Conservation (phyloP, 805 yeast species). For the Teunomyces stri region DNA sequence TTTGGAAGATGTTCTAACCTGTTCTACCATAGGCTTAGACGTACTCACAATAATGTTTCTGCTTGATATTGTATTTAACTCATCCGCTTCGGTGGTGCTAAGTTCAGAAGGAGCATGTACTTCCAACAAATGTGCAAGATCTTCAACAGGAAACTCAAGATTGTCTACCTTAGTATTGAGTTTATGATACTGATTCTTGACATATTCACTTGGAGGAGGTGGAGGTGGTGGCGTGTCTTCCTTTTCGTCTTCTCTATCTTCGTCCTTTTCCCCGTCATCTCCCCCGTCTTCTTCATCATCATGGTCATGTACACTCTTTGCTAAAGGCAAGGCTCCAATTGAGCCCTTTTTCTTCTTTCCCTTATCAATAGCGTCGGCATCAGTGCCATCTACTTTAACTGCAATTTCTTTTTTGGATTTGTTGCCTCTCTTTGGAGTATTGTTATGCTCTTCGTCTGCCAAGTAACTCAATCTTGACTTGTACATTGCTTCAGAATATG, state of each 20-base stretch:
- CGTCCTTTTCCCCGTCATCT: slow-evolving; percentile 8
- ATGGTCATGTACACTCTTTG: background rate
- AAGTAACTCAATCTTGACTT: slow-evolving; percentile 38
- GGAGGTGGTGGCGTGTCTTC: slow-evolving; percentile 4
- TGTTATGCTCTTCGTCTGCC: slow-evolving; percentile 37
- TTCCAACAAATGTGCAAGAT: slow-evolving; percentile 14
- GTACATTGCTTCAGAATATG: slow-evolving; percentile 49
- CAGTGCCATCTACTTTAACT: slow-evolving; percentile 4
- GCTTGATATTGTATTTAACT: slow-evolving; percentile 17
- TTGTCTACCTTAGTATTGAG: slow-evolving; percentile 2
- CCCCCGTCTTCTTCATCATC: slow-evolving; percentile 2
- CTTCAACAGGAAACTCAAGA: slow-evolving; percentile 22
- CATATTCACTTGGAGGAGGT: slow-evolving; percentile 3
- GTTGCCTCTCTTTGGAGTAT: slow-evolving; percentile 31
- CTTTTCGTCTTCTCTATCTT: slow-evolving; percentile 8
- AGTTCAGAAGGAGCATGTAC: slow-evolving; percentile 8
- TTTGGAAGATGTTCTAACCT: slow-evolving; percentile 23
- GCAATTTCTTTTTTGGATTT: slow-evolving; percentile 23
- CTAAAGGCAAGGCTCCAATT: background rate
- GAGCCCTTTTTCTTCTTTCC: background rate
- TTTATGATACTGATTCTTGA: background rate
- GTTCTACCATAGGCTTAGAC: slow-evolving; percentile 27
- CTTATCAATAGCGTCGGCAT: background rate
- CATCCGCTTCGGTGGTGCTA: slow-evolving; percentile 13
- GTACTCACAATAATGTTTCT: slow-evolving; percentile 18